Evolutionary conservation across 805 yeast genomes (phyloP).

Genomic region (Isabelozyma rhagii): DNA sequence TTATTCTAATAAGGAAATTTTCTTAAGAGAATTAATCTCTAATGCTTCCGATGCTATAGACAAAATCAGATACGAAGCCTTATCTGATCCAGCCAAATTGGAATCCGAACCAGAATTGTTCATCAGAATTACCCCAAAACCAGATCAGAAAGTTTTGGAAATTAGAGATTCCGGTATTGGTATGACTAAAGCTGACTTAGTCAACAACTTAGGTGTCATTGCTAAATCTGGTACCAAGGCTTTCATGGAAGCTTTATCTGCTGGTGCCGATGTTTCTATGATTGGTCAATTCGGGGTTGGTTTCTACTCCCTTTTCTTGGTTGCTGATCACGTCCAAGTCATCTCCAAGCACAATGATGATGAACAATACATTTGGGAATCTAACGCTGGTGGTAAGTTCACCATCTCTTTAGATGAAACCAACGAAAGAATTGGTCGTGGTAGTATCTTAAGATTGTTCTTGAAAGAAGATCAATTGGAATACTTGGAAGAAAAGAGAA

Average conservation of each 20-base stretch:
- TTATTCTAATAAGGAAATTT: slow-evolving; percentile 98
- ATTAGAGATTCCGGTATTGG: slow-evolving; percentile 99
- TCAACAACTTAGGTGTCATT: slow-evolving; percentile 98
- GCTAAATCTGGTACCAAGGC: slow-evolving; percentile 99
- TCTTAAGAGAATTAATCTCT: slow-evolving; percentile 97
- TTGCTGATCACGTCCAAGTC: slow-evolving; percentile 98
- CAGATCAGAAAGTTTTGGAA: slow-evolving; percentile 91
- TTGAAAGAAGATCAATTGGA: slow-evolving; percentile 98
- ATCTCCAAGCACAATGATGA: slow-evolving; percentile 98
- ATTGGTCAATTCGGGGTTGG: slow-evolving; percentile 99
- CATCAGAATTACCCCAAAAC: slow-evolving; percentile 95
- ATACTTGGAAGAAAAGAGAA: slow-evolving; percentile 98
- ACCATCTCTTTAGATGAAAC: slow-evolving; percentile 87
- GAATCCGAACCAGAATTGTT: slow-evolving; percentile 95
- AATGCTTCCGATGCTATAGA: slow-evolving; percentile 99
- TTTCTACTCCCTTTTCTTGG: slow-evolving; percentile 98
- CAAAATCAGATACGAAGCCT: slow-evolving; percentile 95
- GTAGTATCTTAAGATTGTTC: slow-evolving; percentile 93
- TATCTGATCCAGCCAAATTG: slow-evolving; percentile 85
- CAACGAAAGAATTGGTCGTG: slow-evolving; percentile 87
- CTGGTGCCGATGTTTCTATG: slow-evolving; percentile 99
- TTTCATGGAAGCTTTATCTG: slow-evolving; percentile 98
- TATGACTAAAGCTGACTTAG: slow-evolving; percentile 99
- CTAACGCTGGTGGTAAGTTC: slow-evolving; percentile 99
- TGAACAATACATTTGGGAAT: slow-evolving; percentile 99